Conservation (phyloP, 768 basidiomycete species). For the Trametes maxima region DNA sequence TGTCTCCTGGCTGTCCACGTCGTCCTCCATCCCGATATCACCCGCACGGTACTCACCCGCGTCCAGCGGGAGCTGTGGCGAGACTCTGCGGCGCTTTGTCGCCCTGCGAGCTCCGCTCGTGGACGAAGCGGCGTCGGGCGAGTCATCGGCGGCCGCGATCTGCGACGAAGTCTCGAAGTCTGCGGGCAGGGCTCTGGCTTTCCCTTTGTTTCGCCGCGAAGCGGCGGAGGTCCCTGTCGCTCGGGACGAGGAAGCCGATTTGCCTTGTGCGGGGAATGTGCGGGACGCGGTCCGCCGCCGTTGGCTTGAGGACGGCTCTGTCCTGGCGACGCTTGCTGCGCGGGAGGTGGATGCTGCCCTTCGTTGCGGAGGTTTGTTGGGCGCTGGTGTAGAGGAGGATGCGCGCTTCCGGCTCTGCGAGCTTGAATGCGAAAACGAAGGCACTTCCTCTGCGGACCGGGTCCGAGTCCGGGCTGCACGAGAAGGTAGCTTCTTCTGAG, state of each 20-base stretch:
- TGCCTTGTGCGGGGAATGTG: background rate
- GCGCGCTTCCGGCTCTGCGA: slow-evolving; percentile 6
- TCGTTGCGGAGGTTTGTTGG: background rate
- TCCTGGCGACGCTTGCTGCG: background rate
- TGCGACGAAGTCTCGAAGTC: slow-evolving; percentile 10
- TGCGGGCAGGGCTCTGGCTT: background rate
- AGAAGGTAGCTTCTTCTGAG: slow-evolving; percentile 2
- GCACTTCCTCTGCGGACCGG: slow-evolving; percentile 11
- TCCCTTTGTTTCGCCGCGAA: slow-evolving; percentile 13
- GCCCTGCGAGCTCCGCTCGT: slow-evolving; percentile 2
- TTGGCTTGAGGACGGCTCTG: slow-evolving; percentile 1
- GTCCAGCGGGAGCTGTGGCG: background rate
- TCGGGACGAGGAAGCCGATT: background rate
- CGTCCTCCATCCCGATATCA: background rate
- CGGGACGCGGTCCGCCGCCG: slow-evolving; percentile 7
- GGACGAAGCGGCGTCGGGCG: slow-evolving; percentile 3
- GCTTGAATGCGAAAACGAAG: background rate
- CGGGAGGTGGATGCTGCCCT: slow-evolving; percentile 2
- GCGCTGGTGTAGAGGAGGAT: background rate
- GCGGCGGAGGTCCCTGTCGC: background rate
- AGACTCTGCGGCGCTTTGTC: slow-evolving; percentile 12
- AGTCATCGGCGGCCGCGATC: background rate
- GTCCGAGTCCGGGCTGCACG: slow-evolving; percentile 11
- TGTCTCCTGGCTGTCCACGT: background rate
- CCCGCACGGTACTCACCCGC: background rate